Percentiles rank a stretch among this genome's conserved stretches.
phyloP scores from a whole-genome alignment of 2,329 filamentous ascomycete genomes.

The Colletotrichum sp. region DNA sequence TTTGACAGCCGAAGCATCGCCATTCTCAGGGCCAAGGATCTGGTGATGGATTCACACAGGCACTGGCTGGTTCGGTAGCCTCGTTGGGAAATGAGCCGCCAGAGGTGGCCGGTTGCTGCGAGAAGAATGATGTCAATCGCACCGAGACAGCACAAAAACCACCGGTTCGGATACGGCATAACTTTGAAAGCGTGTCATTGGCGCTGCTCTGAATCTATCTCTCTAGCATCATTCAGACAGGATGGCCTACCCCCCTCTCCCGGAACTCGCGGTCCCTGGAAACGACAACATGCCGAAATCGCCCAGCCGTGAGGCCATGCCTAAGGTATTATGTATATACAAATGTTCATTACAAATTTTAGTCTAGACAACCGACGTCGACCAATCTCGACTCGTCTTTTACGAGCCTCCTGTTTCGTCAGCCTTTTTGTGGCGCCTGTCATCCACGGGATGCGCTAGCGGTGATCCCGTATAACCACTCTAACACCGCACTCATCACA shows the following conservation, averaged over 20 bases:
- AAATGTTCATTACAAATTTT: conserved; percentile 19
- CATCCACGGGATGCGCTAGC: neutral
- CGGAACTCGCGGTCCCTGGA: neutral
- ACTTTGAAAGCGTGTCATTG: neutral
- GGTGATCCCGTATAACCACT: neutral
- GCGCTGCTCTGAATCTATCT: neutral
- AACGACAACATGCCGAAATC: neutral
- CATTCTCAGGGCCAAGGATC: neutral
- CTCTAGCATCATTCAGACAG: neutral
- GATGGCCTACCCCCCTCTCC: neutral
- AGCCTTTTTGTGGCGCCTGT: neutral
- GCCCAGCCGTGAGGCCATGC: neutral
- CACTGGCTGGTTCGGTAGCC: neutral
- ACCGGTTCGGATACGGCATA: neutral
- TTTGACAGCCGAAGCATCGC: neutral
- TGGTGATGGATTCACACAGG: neutral
- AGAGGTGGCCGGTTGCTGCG: neutral
- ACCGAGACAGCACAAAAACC: neutral
- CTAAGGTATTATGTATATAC: conserved; percentile 12
- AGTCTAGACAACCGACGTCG: neutral
- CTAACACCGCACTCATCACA: neutral
- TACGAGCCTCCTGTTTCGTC: neutral
- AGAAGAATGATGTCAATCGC: neutral
- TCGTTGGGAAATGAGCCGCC: neutral
- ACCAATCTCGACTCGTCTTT: conserved; percentile 7